Evolutionary conservation across 2,329 filamentous ascomycete species (phyloP).

Genomic region (Lizonia empirigonia): DNA sequence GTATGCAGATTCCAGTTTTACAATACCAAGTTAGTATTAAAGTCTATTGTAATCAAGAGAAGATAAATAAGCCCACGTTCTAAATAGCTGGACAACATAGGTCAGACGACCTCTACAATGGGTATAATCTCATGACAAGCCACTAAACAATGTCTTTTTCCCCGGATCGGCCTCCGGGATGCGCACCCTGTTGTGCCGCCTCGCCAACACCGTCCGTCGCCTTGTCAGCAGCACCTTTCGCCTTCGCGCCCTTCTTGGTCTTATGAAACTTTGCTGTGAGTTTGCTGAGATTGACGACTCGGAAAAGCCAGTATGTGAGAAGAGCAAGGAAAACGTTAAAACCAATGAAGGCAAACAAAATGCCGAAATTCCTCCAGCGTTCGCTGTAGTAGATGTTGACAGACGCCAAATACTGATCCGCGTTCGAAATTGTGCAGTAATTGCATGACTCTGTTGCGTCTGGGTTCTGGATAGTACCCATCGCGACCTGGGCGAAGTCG

Average conservation of each 20-base stretch:
- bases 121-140: no score
- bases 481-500: conserved; percentile 47
- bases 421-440: conserved; percentile 55
- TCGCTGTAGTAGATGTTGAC: conserved; percentile 53
- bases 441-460: conserved; percentile 54
- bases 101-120: no score
- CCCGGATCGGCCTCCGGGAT: conserved; percentile 25
- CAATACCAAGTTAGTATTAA: conserved; percentile 6
- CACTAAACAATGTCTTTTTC: conserved; percentile 29
- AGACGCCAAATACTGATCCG: conserved; percentile 55
- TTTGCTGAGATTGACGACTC: conserved; percentile 34
- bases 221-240: conserved; percentile 21
- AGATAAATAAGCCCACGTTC: background rate
- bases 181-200: conserved; percentile 24
- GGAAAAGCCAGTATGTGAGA: conserved; percentile 60
- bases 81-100: background rate
- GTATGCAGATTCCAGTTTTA: background rate
- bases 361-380: conserved; percentile 72
- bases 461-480: conserved; percentile 52
- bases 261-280: conserved; percentile 22
- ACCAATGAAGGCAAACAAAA: conserved; percentile 69
- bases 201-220: conserved; percentile 15
- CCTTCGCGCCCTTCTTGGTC: conserved; percentile 27
- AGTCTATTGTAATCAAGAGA: conserved; percentile 1
- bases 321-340: conserved; percentile 68